These are phyloP conservation scores for Tilletia indica DNA, from an alignment of 1,284 basidiomycete genomes.

Conservation along the genomic window DNA sequence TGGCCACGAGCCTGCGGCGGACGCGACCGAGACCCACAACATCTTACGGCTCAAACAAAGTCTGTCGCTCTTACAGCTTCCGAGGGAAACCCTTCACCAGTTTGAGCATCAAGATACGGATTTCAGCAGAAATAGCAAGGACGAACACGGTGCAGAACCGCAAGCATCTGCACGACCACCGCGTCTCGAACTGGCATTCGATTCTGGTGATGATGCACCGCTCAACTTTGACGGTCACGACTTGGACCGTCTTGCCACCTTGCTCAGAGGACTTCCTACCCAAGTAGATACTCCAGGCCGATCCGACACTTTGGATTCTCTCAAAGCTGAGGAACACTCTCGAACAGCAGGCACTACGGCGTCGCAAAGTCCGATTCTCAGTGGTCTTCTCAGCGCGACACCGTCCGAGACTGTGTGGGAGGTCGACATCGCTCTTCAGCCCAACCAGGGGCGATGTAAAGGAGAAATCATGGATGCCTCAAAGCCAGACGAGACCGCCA, in stretches of 20 bases:
- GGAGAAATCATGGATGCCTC: background rate
- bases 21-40: too few species aligned
- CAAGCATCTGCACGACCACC: background rate
- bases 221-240: constrained; percentile 5
- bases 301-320: too few species aligned
- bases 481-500: background rate
- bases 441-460: background rate
- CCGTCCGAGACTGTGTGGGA: constrained; percentile 4
- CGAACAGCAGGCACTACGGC: too few species aligned
- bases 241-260: background rate
- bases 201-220: background rate
- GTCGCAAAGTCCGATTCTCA: constrained; percentile 2
- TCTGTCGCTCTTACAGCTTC: background rate
- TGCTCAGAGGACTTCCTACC: background rate
- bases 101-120: background rate
- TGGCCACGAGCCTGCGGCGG: too few species aligned
- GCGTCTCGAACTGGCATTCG: too few species aligned
- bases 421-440: constrained; percentile 4
- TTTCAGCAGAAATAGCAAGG: background rate
- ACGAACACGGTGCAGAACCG: background rate
- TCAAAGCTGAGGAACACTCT: too few species aligned
- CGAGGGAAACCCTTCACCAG: background rate
- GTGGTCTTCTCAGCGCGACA: background rate
- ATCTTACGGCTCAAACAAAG: background rate
- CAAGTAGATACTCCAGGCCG: too few species aligned